Base-by-base conservation (phyloP, 2,329 filamentous ascomycete species). In the Pezicula carpinea region DNA sequence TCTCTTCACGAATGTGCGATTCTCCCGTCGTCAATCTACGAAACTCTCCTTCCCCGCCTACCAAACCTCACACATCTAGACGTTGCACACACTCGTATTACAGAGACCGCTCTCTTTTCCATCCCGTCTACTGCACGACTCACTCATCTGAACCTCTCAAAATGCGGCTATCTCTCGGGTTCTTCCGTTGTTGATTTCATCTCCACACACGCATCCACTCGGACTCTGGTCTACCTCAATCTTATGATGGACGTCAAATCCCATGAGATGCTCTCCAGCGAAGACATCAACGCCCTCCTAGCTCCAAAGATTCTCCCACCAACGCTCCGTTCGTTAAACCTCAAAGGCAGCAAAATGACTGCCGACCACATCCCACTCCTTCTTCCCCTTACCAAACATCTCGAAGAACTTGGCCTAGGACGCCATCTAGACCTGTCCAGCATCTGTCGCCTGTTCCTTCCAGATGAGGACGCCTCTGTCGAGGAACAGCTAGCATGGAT, bases 1-100 rank as follows among this genome's bases (percentile, higher is more conserved):
- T 89, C 85, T 26, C 73, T 93, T 46, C 88, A 93, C 68, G 87
- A 89, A 70, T 91, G 87, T 64, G 79, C 83, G 52, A 85, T 80
- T 42, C 73, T 93, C 4, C 78, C 85, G 2, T 71, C 83, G 1
- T 67, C 74, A 0, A 76, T 85, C 38, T 89, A 88, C 59, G 83
- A 87, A 58, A 73, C 71, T 2, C 70, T 92, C 14, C 71, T 93
- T 10, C 85, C 87, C n/a, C 79, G 80, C n/a, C 71, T 92, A 40
- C 64, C 72, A 21, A 73, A 77, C 46, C 69, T 90, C 45, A 92
- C 87, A 1, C 87, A 91, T 62, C 77, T 93, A 32, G 88, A 93
- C 60, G 74, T 91, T n/a, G 80, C 85, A 8, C 85, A 87, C 55
- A 91, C 87, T 1, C 79, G 84, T 55, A 80, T 93, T 57, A 90